Percentiles rank a stretch among this genome's conserved stretches.
Conservation (phyloP, 257 asterid genomes). For the Solanum corneliomulleri region DNA sequence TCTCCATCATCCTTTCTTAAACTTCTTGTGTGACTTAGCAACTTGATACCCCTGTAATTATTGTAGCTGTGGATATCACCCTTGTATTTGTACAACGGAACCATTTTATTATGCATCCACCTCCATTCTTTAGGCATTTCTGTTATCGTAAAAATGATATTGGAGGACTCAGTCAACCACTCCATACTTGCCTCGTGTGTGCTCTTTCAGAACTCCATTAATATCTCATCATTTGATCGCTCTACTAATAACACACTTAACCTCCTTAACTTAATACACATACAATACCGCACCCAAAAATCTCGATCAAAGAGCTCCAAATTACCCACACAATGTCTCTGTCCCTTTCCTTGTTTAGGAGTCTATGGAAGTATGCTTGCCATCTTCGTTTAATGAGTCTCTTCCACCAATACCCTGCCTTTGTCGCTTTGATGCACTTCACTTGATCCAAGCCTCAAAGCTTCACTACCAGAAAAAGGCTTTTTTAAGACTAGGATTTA, state of each 20-base stretch:
- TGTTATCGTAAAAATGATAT: neutral
- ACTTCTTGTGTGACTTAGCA: neutral
- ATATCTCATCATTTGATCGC: neutral
- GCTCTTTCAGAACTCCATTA: neutral
- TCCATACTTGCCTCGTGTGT: neutral
- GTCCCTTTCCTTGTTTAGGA: neutral
- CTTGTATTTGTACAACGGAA: neutral
- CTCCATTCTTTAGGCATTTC: neutral
- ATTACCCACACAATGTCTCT: neutral
- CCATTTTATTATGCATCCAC: neutral
- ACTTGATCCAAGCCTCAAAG: neutral
- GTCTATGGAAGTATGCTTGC: neutral
- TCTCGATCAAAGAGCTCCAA: neutral
- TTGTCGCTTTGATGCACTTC: neutral
- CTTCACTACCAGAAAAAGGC: neutral
- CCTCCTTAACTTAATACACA: neutral
- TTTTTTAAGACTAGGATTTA: neutral
- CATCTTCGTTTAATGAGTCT: neutral
- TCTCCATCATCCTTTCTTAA: neutral
- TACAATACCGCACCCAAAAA: neutral
- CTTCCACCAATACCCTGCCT: neutral
- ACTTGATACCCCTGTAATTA: neutral
- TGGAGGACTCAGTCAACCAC: neutral
- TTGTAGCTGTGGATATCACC: neutral
- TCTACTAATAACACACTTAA: neutral